These are phyloP conservation scores for Sporobolus alterniflorus DNA, from an alignment of 202 grass and related monocot genomes.

Conservation along the genomic window DNA sequence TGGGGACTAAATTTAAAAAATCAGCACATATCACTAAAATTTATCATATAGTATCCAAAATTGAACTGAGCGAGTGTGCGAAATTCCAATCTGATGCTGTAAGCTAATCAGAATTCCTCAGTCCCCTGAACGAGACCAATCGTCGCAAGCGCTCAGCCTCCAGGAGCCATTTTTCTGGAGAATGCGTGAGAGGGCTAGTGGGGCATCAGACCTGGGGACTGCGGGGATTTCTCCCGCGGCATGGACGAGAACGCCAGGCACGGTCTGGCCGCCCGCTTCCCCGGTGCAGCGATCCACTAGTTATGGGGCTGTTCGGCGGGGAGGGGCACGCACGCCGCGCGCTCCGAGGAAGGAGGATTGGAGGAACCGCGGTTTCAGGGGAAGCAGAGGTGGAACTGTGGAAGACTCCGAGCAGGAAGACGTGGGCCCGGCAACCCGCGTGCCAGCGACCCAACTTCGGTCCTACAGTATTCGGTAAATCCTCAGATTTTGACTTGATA, in stretches of 20 bases:
- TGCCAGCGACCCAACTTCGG: no score
- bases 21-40: not conserved
- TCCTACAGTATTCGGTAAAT: no score
- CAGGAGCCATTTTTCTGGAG: not conserved
- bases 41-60: not conserved
- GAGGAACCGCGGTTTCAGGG: not conserved
- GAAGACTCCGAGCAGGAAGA: no score
- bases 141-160: not conserved
- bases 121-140: not conserved
- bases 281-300: not conserved
- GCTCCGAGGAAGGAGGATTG: not conserved
- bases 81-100: not conserved
- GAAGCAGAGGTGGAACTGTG: not conserved
- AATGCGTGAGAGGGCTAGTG: not conserved
- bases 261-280: not conserved
- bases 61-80: not conserved
- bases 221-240: constrained; percentile 36
- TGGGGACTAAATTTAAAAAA: not conserved
- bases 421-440: no score
- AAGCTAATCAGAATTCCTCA: not conserved
- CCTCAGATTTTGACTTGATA: no score
- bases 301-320: not conserved
- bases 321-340: not conserved
- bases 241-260: constrained; percentile 4
- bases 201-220: constrained; percentile 19